Base-by-base conservation (phyloP, 768 basidiomycete genomes). In the Kwoniella newhampshirensis region DNA sequence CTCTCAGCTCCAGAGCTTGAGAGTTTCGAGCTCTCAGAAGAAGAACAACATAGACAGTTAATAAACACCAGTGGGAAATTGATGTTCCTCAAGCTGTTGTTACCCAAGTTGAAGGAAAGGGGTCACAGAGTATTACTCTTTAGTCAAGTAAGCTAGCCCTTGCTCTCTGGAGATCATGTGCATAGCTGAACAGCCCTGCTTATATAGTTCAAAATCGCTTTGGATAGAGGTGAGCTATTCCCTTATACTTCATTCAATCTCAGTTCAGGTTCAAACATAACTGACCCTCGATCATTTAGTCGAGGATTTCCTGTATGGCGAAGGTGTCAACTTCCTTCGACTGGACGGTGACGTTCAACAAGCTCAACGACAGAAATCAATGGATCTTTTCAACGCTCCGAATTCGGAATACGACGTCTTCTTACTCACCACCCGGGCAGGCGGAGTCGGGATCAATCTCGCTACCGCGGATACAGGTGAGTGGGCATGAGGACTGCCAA, bases 381-480 rank as follows among this genome's bases (percentile, higher is more conserved):
- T 99, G 86, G 96, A 99, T 64, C 85, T 86, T 60, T 99, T 88
- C 81, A 97, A 99, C 76, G 85, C 83, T 36, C 86, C 86, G 3
- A 83, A 82, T 32, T 97, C 93, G 1, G 89, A 93, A 46, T 78
- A 87, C 51, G 94, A 93, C 75, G 86, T 98, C 60, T 99, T 91
- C 76, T 79, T 99, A 1, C 81, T 99, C 37, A 88, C 90, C 3
- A 90, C 93, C 32, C 85, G 94, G 27, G 96, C 94, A 39, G 93
- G 94, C 15, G 93, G 91, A 51, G 89, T 80, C 39, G 81, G 82
- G 5, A 81, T 98, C 75, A 98, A 97, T 73, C 83, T 91, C 27
- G 82, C 87, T 79, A 88, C 86, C 7, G 93, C 94, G 18, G 94
- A 97, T 74, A 94, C 92, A 0, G 72, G 74, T 74, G 44, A 46